These are phyloP conservation scores for Lentinula sp. DNA, from an alignment of 768 basidiomycete genomes.

Conservation along the genomic window DNA sequence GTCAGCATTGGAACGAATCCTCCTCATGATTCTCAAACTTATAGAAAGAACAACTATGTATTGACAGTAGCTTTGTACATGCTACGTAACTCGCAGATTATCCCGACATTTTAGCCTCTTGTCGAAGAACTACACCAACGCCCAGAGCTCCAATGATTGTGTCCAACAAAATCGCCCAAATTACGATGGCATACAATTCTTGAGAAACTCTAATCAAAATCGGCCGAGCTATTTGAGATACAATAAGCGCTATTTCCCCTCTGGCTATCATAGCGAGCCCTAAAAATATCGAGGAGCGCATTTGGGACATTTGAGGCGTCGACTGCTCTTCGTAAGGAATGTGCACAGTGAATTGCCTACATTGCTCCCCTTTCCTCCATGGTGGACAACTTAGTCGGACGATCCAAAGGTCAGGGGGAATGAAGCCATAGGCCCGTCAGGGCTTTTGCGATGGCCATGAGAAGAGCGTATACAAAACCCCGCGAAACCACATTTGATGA, in stretches of 20 bases:
- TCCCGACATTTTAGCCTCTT: not conserved
- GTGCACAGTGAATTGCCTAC: no score
- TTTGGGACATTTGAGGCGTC: slow-evolving; percentile 8
- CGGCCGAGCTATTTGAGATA: slow-evolving; percentile 39
- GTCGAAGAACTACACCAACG: slow-evolving; percentile 13
- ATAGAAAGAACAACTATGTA: not conserved
- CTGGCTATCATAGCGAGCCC: slow-evolving; percentile 60
- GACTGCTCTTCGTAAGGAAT: not conserved
- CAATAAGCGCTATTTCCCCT: slow-evolving; percentile 63
- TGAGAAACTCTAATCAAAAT: slow-evolving; percentile 16
- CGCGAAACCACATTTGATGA: slow-evolving; percentile 41
- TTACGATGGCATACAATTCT: slow-evolving; percentile 46
- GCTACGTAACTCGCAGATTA: not conserved
- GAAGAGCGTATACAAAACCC: slow-evolving; percentile 48
- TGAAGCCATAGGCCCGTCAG: slow-evolving; percentile 38
- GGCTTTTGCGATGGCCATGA: slow-evolving; percentile 53
- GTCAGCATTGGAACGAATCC: not conserved
- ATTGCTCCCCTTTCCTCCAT: not conserved
- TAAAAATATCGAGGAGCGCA: slow-evolving; percentile 31
- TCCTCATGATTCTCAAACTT: not conserved
- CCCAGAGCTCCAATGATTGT: slow-evolving; percentile 41
- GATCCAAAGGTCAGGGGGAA: slow-evolving; percentile 20
- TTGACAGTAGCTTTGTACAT: not conserved
- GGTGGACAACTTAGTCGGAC: not conserved
- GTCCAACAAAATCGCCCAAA: slow-evolving; percentile 51